A percentile compares a stretch with the other conserved stretches of the same genome.
phyloP scores from a whole-genome alignment of 2,329 filamentous ascomycete species.

The Fusarium dlaminii region DNA sequence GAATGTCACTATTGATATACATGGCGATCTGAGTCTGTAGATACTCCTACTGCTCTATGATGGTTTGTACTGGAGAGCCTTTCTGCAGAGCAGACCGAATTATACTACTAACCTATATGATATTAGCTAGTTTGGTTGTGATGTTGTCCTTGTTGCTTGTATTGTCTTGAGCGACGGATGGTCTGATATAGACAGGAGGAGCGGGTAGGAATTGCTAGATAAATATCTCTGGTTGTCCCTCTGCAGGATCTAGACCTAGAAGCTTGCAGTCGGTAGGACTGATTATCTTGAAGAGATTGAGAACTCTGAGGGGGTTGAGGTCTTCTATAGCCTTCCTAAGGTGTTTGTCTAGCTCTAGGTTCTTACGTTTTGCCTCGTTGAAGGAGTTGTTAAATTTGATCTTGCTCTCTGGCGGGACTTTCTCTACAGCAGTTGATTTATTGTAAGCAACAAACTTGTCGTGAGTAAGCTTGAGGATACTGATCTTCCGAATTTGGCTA shows the following conservation, averaged over 20 bases:
- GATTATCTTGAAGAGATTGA: slow-evolving; percentile 93
- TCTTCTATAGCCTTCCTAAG: slow-evolving; percentile 93
- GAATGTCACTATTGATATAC: slow-evolving; percentile 97
- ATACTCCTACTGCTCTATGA: slow-evolving; percentile 99
- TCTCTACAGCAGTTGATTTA: slow-evolving; percentile 86
- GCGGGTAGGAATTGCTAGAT: slow-evolving; percentile 97
- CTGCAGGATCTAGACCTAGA: slow-evolving; percentile 84
- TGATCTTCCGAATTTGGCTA: slow-evolving; percentile 90
- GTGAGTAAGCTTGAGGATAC: slow-evolving; percentile 92
- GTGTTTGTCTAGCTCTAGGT: slow-evolving; percentile 89
- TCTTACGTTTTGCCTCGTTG: slow-evolving; percentile 77
- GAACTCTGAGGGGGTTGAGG: slow-evolving; percentile 85
- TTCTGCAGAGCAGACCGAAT: slow-evolving; percentile 85
- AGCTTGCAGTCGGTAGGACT: slow-evolving; percentile 88
- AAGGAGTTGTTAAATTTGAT: slow-evolving; percentile 88
- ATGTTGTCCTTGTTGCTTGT: slow-evolving; percentile 96
- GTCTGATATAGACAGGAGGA: slow-evolving; percentile 91
- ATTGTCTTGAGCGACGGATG: slow-evolving; percentile 91
- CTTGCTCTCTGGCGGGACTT: slow-evolving; percentile 84
- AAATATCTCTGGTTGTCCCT: slow-evolving; percentile 94
- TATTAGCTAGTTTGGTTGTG: slow-evolving; percentile 96
- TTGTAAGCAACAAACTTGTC: slow-evolving; percentile 92
- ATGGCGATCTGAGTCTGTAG: slow-evolving; percentile 94
- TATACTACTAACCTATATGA: slow-evolving; percentile 89
- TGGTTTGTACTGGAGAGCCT: slow-evolving; percentile 84